Evolutionary conservation across 1,284 basidiomycete species (phyloP).

Genomic region (Hemileia vastatrix): DNA sequence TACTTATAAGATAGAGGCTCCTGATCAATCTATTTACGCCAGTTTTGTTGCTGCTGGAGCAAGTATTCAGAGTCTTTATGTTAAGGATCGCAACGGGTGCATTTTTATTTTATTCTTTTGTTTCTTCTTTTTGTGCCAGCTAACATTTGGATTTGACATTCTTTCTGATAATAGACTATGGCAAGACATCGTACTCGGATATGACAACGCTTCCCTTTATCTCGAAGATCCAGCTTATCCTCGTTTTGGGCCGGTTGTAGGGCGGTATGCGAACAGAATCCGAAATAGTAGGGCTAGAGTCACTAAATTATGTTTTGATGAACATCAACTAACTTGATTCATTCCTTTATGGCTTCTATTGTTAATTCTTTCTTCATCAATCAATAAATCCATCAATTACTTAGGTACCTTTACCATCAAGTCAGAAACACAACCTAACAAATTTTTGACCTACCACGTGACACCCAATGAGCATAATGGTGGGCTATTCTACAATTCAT

Average conservation of each 20-base stretch:
- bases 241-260: constrained; percentile 33
- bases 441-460: constrained; percentile 5
- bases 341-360: constrained; percentile 17
- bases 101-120: neutral
- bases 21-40: constrained; percentile 20
- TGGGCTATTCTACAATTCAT: neutral
- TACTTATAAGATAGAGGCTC: too few species aligned
- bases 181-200: constrained; percentile 29
- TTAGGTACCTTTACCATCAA: constrained; percentile 25
- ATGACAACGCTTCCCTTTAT: constrained; percentile 41
- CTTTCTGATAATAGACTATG: neutral
- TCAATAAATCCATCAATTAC: too few species aligned
- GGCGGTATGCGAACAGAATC: constrained; percentile 30
- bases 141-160: neutral
- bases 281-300: constrained; percentile 7
- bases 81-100: constrained; percentile 20
- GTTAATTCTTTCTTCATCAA: constrained; percentile 30
- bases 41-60: constrained; percentile 20
- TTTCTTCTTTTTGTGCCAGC: neutral
- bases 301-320: neutral
- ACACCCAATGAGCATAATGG: constrained; percentile 26
- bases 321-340: constrained; percentile 26
- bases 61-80: constrained; percentile 12
- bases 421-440: neutral
- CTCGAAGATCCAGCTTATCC: constrained; percentile 35